Evolutionary conservation across 169 alveolate genomes (phyloP), one percentile per base, ranked within the genome.

Genomic region (Eimeria maxima): DNA sequence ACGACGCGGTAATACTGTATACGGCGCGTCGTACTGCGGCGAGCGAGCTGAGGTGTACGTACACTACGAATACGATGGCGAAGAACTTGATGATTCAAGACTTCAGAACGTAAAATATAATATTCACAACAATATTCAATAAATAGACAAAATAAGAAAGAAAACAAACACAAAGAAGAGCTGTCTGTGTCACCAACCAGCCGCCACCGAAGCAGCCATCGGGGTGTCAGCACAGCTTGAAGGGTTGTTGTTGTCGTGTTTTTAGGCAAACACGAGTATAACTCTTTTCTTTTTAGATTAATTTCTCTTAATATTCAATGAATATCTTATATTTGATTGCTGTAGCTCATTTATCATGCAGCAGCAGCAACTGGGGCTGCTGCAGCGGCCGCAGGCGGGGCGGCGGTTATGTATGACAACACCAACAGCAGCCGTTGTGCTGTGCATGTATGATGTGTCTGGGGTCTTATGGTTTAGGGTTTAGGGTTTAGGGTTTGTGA

Each of bases 391-490:
- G 83, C 53, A 11, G 50, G 65, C 45, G 55, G 65, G 44, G 42
- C 22, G 57, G 2, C 86, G 55, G 60, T 22, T n/a, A n/a, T n/a
- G n/a, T n/a, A n/a, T n/a, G n/a, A 38, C 86, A 38, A 18, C 86
- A 38, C 55, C 13, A 53, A 13, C 18, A 44, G 88, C 67, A 42
- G 83, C 83, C 50, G 47, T 42, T 22, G 24, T 47, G 63, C 63
- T n/a, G n/a, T n/a, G n/a, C n/a, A n/a, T n/a, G n/a, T n/a, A n/a
- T n/a, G n/a, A 44, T 78, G 88, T 47, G 33, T 78, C 45, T 29
- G 16, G 53, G 81, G 81, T 38, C n/a, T 44, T 76, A 33, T 20
- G 87, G 87, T 76, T 78, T 78, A 45, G 88, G 67, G 88, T 78
- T 78, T 45, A 78, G 88, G 88, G 63, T 78, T 71, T 38, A 71